A percentile compares a stretch with the other conserved stretches of the same genome.
Conservation (phyloP, 177 flowering plant genomes). For the Tripterygium wilfordii region DNA sequence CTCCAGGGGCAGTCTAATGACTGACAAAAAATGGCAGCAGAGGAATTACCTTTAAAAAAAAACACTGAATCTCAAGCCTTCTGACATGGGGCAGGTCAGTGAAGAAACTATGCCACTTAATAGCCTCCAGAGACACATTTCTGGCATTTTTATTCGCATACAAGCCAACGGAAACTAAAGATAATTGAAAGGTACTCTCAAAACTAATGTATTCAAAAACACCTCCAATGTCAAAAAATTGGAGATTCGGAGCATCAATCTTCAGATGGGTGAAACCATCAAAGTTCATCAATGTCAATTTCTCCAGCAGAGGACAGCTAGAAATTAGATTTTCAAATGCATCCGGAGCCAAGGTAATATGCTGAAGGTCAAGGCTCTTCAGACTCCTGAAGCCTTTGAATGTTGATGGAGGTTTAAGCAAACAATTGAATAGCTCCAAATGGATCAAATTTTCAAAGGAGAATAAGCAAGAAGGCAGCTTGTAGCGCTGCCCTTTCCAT, state of each 20-base stretch:
- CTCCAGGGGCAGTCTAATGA: too few relatives aligned
- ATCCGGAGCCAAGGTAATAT: constrained; percentile 29
- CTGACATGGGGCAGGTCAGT: constrained; percentile 37
- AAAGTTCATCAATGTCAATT: constrained; percentile 48
- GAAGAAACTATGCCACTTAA: constrained; percentile 42
- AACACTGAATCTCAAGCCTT: constrained; percentile 49
- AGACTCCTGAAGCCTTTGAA: constrained; percentile 42
- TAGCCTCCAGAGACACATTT: constrained; percentile 14
- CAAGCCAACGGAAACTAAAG: constrained; percentile 40
- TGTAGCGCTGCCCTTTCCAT: constrained; percentile 42
- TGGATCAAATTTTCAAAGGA: constrained; percentile 32
- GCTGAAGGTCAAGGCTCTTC: constrained; percentile 55
- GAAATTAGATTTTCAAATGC: constrained; percentile 36
- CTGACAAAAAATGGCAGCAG: background rate
- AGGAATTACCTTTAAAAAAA: constrained; percentile 41
- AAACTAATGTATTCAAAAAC: constrained; percentile 38
- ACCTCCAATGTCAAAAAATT: constrained; percentile 48
- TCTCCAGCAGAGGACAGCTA: constrained; percentile 47
- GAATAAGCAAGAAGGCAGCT: constrained; percentile 42
- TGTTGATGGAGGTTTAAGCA: constrained; percentile 32
- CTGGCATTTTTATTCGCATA: constrained; percentile 25
- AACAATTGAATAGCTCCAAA: constrained; percentile 51
- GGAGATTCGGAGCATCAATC: constrained; percentile 49
- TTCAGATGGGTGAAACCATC: constrained; percentile 42
- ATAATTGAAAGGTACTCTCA: constrained; percentile 24